phyloP scores from a whole-genome alignment of 2,329 filamentous ascomycete species.

The Laburnicola sp. region DNA sequence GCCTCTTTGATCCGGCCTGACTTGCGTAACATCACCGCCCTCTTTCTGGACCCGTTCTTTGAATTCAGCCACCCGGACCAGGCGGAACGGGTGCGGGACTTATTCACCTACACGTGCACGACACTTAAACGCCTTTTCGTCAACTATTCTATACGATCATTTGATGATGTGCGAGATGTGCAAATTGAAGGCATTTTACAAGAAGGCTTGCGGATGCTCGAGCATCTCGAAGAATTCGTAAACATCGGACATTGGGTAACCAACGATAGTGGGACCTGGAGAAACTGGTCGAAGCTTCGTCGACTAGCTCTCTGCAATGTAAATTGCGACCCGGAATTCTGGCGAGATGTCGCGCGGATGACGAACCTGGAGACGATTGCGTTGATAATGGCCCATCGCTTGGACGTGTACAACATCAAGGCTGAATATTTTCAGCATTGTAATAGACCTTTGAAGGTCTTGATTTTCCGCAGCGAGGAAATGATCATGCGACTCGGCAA shows the following conservation, averaged over 20 bases:
- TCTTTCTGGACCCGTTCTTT: slow-evolving; percentile 41
- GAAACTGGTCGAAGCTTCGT: slow-evolving; percentile 49
- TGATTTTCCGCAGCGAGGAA: slow-evolving; percentile 22
- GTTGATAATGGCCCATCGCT: slow-evolving; percentile 45
- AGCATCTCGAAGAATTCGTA: slow-evolving; percentile 54
- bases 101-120: slow-evolving; percentile 48
- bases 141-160: slow-evolving; percentile 53
- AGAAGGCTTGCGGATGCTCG: slow-evolving; percentile 52
- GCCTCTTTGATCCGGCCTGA: slow-evolving; percentile 30
- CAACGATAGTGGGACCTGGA: slow-evolving; percentile 50
- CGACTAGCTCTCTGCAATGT: slow-evolving; percentile 52
- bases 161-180: slow-evolving; percentile 50
- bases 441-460: slow-evolving; percentile 20
- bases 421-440: slow-evolving; percentile 45
- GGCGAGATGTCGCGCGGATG: slow-evolving; percentile 39
- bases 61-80: slow-evolving; percentile 48
- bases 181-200: slow-evolving; percentile 46
- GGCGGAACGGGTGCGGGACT: slow-evolving; percentile 47
- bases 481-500: slow-evolving; percentile 17
- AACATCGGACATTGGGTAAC: slow-evolving; percentile 53
- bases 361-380: slow-evolving; percentile 49
- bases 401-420: slow-evolving; percentile 47
- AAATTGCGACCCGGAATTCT: slow-evolving; percentile 40
- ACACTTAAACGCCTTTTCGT: slow-evolving; percentile 53
- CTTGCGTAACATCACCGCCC: slow-evolving; percentile 41